A percentile compares a stretch with the other conserved stretches of the same genome.
Conservation (phyloP, 495 filamentous ascomycete species). For the Lasiosphaeriaceae sp. region DNA sequence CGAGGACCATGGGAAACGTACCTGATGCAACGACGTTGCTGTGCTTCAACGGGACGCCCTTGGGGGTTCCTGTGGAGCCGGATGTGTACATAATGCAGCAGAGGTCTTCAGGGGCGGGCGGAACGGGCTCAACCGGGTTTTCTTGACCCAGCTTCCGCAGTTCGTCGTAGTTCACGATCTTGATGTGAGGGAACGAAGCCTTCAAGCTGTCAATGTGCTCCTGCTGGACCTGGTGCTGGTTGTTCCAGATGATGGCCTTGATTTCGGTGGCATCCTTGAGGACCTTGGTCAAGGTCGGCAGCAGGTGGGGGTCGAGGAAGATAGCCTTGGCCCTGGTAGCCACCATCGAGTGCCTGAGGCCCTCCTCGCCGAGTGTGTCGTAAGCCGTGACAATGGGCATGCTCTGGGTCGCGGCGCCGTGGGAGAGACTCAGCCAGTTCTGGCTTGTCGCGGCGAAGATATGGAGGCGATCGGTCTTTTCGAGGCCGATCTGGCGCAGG, state of each 20-base stretch:
- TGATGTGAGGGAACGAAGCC: conserved; percentile 63
- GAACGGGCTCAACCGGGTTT: conserved; percentile 75
- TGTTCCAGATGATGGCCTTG: conserved; percentile 86
- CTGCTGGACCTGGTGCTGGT: conserved; percentile 68
- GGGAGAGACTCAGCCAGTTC: conserved; percentile 69
- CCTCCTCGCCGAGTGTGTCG: conserved; percentile 93
- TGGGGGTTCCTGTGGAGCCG: conserved; percentile 93
- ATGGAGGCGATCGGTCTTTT: conserved; percentile 70
- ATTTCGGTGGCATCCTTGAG: conserved; percentile 76
- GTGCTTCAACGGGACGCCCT: conserved; percentile 91
- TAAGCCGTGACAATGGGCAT: conserved; percentile 65
- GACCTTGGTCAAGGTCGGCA: conserved; percentile 75
- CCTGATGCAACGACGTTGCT: conserved; percentile 83
- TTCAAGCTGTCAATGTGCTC: conserved; percentile 77
- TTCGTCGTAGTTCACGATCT: conserved; percentile 79
- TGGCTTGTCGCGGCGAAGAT: conserved; percentile 86
- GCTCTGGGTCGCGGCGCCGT: conserved; percentile 52
- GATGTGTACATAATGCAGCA: conserved; percentile 99
- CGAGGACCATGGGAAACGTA: conserved; percentile 40
- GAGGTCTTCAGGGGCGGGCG: conserved; percentile 79
- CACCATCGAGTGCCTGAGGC: conserved; percentile 83
- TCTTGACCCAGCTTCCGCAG: conserved; percentile 76
- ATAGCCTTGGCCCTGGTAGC: conserved; percentile 84
- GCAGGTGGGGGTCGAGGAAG: conserved; percentile 82
- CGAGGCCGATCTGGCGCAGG: conserved; percentile 74